Evolutionary conservation across 1,284 basidiomycete species (phyloP).

Genomic region (Sanguinoderma infundibulare): DNA sequence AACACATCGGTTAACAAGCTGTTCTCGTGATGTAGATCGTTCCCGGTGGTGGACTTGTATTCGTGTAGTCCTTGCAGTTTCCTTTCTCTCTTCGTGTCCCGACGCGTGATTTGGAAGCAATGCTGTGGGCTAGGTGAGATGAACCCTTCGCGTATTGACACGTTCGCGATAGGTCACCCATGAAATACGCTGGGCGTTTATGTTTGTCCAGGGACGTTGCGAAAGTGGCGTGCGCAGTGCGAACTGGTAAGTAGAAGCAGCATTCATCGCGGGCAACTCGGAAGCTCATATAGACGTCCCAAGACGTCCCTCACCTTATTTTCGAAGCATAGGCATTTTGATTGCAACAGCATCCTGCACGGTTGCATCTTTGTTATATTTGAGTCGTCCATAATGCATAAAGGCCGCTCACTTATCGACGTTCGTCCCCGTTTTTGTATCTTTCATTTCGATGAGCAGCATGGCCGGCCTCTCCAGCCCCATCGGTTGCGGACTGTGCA

Average conservation of each 20-base stretch:
- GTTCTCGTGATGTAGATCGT: slow-evolving; percentile 59
- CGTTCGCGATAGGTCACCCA: background rate
- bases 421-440: background rate
- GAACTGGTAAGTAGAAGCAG: background rate
- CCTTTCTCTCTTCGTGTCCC: background rate
- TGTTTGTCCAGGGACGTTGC: background rate
- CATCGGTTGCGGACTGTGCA: background rate
- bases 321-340: background rate
- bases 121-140: background rate
- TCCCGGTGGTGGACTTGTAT: slow-evolving; percentile 4
- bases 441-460: background rate
- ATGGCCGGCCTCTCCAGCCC: background rate
- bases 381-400: background rate
- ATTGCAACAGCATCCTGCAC: background rate
- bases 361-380: background rate
- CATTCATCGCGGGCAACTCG: background rate
- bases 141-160: background rate
- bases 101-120: background rate
- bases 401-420: background rate
- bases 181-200: background rate
- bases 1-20: slow-evolving; percentile 92
- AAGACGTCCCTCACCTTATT: background rate
- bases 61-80: slow-evolving; percentile 10
- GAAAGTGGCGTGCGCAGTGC: background rate
- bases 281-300: background rate